Evolutionary conservation across 78 protist genomes (phyloP), one percentile per base, ranked within the genome.

Genomic region (Dictyostelium firmibasis): DNA sequence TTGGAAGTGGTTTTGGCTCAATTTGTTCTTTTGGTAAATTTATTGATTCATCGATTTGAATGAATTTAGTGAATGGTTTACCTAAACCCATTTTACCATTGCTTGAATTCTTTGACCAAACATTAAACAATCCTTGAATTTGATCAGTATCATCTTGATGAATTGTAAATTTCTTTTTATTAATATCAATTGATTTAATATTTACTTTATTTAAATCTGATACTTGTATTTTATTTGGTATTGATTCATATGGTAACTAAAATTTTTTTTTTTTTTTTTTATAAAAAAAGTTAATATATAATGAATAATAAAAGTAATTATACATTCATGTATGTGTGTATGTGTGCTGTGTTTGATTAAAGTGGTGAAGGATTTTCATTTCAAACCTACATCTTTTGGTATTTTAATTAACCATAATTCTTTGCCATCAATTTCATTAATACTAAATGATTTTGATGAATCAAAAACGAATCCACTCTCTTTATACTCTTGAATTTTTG

Each of bases 341-440:
- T 57, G 47, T 41, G 47, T 41, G 47, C n/a, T 41, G 47, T 41
- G 47, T 41, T 11, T 33, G 9, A n/a, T n/a, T n/a, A n/a, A n/a
- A n/a, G n/a, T n/a, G n/a, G n/a, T n/a, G n/a, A n/a, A n/a, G n/a
- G n/a, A n/a, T n/a, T n/a, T n/a, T n/a, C n/a, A n/a, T n/a, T n/a
- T n/a, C n/a, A n/a, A n/a, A n/a, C 85, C 23, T 86, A 86, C 92
- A 86, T 86, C 47, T 35, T 16, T 35, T 25, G 92, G 92, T 8
- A 86, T 25, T 62, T 86, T 86, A n/a, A 86, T 27, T 38, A 86
- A 62, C 92, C 92, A 86, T 38, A 86, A 74, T 43, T 78, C 84
- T 62, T 85, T 77, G 53, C 74, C 67, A 23, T 43, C 50, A 27
- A 23, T 53, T 7, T 72, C 76, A 67, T 67, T 11, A n/a, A 67